Conservation (phyloP, 1,284 basidiomycete genomes). For the Hemileccinum hortonii region DNA sequence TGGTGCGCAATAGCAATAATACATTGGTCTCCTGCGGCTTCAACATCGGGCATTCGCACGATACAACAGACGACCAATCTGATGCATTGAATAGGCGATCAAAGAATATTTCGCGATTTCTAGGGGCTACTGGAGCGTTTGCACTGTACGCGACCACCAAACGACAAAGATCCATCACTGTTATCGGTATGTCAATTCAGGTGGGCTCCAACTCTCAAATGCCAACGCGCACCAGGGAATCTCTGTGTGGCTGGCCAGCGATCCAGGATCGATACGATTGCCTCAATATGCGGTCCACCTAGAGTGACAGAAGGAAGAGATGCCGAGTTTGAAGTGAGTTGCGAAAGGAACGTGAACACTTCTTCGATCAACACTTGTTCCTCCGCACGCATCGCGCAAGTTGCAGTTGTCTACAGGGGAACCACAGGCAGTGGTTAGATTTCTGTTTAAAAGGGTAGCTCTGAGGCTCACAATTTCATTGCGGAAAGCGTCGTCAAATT, state of each 20-base stretch:
- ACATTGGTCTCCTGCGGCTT: conserved; percentile 85
- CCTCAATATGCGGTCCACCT: conserved; percentile 54
- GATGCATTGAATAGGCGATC: conserved; percentile 65
- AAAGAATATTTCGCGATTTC: conserved; percentile 54
- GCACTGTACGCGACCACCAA: conserved; percentile 71
- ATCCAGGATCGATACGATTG: conserved; percentile 64
- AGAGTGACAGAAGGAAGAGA: conserved; percentile 36
- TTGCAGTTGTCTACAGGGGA: conserved; percentile 55
- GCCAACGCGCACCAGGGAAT: conserved; percentile 68
- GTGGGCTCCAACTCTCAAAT: background rate
- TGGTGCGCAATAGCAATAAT: conserved; percentile 76
- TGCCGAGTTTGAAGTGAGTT: conserved; percentile 45
- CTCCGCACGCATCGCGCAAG: conserved; percentile 66
- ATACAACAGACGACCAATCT: conserved; percentile 54
- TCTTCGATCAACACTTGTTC: conserved; percentile 67
- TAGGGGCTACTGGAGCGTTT: conserved; percentile 46
- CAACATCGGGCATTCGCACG: conserved; percentile 51
- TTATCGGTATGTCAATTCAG: conserved; percentile 2
- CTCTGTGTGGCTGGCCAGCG: conserved; percentile 80
- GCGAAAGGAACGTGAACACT: conserved; percentile 62
- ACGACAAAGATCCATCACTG: conserved; percentile 87
- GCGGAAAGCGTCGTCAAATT: conserved; percentile 75
- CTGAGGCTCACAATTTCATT: conserved; percentile 57
- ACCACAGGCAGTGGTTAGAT: background rate
- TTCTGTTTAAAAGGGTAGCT: background rate